Percentiles rank a stretch among this genome's conserved stretches.
Evolutionary conservation across 768 basidiomycete species (phyloP).

Genomic region (Tricholoma hemisulphureum): DNA sequence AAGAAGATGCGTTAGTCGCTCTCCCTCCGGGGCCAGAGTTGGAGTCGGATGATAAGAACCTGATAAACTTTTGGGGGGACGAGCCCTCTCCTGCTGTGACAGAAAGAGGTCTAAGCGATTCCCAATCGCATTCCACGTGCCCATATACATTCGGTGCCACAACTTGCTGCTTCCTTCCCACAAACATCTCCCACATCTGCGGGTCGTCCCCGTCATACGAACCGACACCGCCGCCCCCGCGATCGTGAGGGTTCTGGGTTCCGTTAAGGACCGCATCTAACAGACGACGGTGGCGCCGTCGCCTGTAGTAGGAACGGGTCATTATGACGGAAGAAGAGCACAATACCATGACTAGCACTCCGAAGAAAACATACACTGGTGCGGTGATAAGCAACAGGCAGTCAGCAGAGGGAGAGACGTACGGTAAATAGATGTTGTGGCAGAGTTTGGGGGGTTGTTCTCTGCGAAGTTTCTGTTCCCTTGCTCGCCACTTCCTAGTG

Average conservation of each 20-base stretch:
- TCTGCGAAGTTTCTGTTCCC: neutral
- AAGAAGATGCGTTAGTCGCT: neutral
- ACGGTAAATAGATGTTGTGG: neutral
- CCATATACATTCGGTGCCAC: neutral
- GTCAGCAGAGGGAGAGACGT: neutral
- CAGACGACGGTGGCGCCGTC: neutral
- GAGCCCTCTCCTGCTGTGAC: neutral
- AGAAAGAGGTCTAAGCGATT: neutral
- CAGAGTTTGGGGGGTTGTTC: neutral
- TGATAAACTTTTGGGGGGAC: neutral
- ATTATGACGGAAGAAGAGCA: neutral
- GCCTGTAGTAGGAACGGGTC: neutral
- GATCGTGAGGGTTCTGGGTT: neutral
- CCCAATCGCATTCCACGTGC: neutral
- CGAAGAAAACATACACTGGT: neutral
- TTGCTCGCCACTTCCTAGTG: neutral
- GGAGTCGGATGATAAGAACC: neutral
- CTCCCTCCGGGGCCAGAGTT: neutral
- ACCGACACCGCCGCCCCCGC: neutral
- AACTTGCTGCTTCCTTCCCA: neutral
- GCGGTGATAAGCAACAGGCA: neutral
- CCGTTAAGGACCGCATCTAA: neutral
- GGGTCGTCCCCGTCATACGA: neutral
- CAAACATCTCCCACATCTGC: neutral
- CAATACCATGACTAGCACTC: neutral